Conservation (phyloP, 768 basidiomycete genomes). For the Russula ochroleuca region DNA sequence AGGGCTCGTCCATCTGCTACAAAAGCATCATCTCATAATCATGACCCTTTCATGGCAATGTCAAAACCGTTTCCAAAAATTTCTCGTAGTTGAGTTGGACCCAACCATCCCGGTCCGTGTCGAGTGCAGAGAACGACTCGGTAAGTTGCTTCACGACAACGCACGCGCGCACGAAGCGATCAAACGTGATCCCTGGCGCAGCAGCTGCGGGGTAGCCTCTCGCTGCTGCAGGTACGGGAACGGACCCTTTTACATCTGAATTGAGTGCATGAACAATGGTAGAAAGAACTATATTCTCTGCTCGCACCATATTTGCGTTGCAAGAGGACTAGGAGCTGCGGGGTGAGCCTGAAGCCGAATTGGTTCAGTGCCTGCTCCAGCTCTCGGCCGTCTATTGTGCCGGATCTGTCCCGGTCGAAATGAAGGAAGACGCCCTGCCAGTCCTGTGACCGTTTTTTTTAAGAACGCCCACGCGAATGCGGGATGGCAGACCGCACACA, state of each 20-base stretch:
- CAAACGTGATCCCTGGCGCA: conserved; percentile 69
- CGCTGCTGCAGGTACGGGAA: conserved; percentile 30
- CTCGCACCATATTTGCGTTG: conserved; percentile 71
- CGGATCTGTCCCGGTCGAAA: conserved; percentile 81
- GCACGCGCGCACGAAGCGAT: conserved; percentile 83
- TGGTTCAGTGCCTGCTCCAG: conserved; percentile 62
- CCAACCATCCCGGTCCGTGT: conserved; percentile 61
- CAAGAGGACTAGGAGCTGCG: conserved; percentile 58
- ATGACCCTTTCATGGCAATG: conserved; percentile 46
- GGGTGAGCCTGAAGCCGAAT: conserved; percentile 76
- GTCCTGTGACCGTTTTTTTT: conserved; percentile 41
- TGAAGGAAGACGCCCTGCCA: conserved; percentile 83
- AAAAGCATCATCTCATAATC: not conserved
- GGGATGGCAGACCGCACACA: conserved; percentile 21
- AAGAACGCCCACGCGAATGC: not conserved
- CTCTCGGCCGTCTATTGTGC: conserved; percentile 69
- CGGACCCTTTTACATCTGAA: conserved; percentile 47
- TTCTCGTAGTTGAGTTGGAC: conserved; percentile 68
- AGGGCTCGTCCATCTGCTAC: not conserved
- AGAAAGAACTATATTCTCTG: not conserved
- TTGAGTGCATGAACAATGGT: not conserved
- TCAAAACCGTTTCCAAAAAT: conserved; percentile 66
- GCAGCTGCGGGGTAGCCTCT: conserved; percentile 33
- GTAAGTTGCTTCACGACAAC: conserved; percentile 76
- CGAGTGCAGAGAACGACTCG: conserved; percentile 63